Evolutionary conservation across 2,329 filamentous ascomycete species (phyloP).

Genomic region (Fonsecaea erecta): DNA sequence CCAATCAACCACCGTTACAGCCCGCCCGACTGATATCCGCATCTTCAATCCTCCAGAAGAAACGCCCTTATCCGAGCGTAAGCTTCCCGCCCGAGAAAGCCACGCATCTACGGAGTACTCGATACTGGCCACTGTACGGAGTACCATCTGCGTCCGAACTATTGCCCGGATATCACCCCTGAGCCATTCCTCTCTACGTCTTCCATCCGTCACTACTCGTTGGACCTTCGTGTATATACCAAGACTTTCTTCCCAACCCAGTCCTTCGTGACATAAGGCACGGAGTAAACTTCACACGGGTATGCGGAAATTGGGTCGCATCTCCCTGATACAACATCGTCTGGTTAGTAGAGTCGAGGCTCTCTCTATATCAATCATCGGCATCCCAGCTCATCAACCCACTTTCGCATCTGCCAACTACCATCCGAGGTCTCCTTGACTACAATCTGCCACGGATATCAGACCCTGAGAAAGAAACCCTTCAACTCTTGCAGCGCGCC

Average conservation of each 20-base stretch:
- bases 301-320: conserved; percentile 15
- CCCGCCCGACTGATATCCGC: conserved; percentile 13
- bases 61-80: conserved; percentile 9
- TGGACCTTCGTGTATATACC: conserved; percentile 15
- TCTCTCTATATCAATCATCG: conserved; percentile 22
- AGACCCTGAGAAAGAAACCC: background rate
- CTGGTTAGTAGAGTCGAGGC: conserved; percentile 1
- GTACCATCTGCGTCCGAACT: conserved; percentile 19
- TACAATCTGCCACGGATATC: background rate
- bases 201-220: background rate
- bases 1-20: conserved; percentile 11
- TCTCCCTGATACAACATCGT: background rate
- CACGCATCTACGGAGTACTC: conserved; percentile 8
- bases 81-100: conserved; percentile 9
- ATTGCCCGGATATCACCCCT: conserved; percentile 23
- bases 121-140: no score
- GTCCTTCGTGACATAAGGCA: conserved; percentile 6
- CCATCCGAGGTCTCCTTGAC: background rate
- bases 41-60: conserved; percentile 10
- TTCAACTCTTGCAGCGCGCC: background rate
- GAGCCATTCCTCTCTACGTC: background rate
- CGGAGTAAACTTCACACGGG: conserved; percentile 13
- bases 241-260: background rate
- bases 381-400: conserved; percentile 7
- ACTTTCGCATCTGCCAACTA: conserved; percentile 11